phyloP scores from a whole-genome alignment of 2,329 filamentous ascomycete genomes.

The Aspergillus vadensis region DNA sequence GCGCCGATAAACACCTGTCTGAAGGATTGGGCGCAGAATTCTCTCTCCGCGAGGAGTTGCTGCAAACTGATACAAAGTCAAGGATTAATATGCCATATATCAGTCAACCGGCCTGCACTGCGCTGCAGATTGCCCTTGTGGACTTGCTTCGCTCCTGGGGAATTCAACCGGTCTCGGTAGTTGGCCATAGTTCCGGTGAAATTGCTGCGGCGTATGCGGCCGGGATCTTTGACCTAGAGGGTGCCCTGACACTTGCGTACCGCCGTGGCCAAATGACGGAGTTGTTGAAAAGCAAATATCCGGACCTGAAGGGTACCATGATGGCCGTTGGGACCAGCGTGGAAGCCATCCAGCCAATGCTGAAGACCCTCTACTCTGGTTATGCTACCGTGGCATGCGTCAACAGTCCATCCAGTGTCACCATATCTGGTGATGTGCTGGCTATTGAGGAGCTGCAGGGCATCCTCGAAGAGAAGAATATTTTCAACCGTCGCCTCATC shows the following conservation, averaged over 20 bases:
- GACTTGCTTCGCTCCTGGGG: conserved; percentile 12
- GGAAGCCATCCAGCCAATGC: not conserved
- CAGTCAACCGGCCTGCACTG: conserved; percentile 19
- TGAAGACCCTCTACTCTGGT: not conserved
- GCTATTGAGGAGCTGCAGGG: not conserved
- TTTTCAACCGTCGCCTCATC: not conserved
- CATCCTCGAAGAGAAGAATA: not conserved
- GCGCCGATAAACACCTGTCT: not conserved
- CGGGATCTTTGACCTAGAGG: not conserved
- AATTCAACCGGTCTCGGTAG: conserved; percentile 17
- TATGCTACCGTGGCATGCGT: not conserved
- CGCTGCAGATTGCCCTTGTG: not conserved
- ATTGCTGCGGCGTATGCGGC: conserved; percentile 1
- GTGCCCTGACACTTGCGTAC: not conserved
- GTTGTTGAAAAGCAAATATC: not conserved
- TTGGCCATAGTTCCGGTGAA: not conserved
- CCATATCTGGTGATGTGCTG: not conserved
- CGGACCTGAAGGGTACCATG: not conserved
- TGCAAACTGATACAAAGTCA: conserved; percentile 1
- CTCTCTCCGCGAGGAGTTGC: not conserved
- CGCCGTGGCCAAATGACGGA: not conserved
- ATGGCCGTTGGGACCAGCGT: not conserved
- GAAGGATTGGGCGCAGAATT: not conserved
- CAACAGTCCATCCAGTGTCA: not conserved
- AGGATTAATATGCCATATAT: conserved; percentile 29